phyloP scores from a whole-genome alignment of 1,139 yeast genomes.

The Sugiyamaella grinbergsii region DNA sequence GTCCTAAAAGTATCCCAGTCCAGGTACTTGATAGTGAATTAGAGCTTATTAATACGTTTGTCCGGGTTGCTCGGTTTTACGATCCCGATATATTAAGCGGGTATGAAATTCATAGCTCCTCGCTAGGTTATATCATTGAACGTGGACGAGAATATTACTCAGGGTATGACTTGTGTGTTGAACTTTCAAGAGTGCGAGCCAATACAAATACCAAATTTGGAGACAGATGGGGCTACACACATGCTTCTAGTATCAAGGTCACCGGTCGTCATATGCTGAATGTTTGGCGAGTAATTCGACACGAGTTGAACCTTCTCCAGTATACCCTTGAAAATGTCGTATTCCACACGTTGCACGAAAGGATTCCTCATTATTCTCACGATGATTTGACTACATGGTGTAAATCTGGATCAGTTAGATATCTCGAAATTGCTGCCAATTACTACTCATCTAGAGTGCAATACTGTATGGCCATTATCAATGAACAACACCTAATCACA shows the following conservation, averaged over 20 bases:
- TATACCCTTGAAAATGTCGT: slow-evolving; percentile 80
- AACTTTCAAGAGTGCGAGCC: slow-evolving; percentile 48
- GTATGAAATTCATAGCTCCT: slow-evolving; percentile 72
- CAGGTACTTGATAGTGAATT: slow-evolving; percentile 52
- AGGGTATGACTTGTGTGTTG: slow-evolving; percentile 55
- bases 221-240: slow-evolving; percentile 82
- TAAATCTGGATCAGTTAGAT: slow-evolving; percentile 28
- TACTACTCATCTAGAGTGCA: slow-evolving; percentile 58
- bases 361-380: slow-evolving; percentile 64
- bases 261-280: slow-evolving; percentile 83
- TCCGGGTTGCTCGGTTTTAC: slow-evolving; percentile 56
- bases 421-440: slow-evolving; percentile 45
- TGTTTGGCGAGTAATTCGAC: slow-evolving; percentile 75
- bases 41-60: slow-evolving; percentile 57
- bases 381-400: slow-evolving; percentile 58
- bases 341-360: slow-evolving; percentile 62
- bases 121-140: slow-evolving; percentile 90
- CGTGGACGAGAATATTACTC: slow-evolving; percentile 50
- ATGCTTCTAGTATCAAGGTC: slow-evolving; percentile 67
- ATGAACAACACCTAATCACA: slow-evolving; percentile 64
- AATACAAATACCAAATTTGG: slow-evolving; percentile 49
- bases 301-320: slow-evolving; percentile 62
- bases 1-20: slow-evolving; percentile 18
- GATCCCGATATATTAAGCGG: slow-evolving; percentile 93
- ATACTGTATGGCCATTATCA: slow-evolving; percentile 54